Evolutionary conservation across 2,329 filamentous ascomycete genomes (phyloP).

Genomic region (Fusarium nygamai): DNA sequence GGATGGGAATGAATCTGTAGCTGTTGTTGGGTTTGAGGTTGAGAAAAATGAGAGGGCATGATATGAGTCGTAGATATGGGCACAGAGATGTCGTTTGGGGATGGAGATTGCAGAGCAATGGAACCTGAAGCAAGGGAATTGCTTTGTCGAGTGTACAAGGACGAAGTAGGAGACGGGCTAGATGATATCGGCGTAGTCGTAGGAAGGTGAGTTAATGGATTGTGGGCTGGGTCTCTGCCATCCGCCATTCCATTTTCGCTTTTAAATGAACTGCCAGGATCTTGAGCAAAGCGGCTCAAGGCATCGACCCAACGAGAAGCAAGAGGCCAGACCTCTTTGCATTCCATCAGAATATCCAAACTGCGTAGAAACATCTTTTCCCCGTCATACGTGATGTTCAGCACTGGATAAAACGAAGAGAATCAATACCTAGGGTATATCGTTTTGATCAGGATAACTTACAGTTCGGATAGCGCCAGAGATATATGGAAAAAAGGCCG

Average conservation of each 20-base stretch:
- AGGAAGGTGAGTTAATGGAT: conserved; percentile 24
- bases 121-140: conserved; percentile 22
- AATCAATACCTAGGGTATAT: conserved; percentile 7
- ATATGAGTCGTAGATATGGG: conserved; percentile 15
- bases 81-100: conserved; percentile 21
- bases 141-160: conserved; percentile 18
- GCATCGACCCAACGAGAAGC: conserved; percentile 63
- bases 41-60: conserved; percentile 29
- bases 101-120: conserved; percentile 18
- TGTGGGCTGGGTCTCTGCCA: conserved; percentile 50
- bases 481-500: conserved; percentile 61
- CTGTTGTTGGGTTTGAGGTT: conserved; percentile 36
- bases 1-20: background rate
- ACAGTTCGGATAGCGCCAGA: conserved; percentile 63
- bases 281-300: conserved; percentile 57
- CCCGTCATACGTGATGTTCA: conserved; percentile 51
- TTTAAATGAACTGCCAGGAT: conserved; percentile 53
- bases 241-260: conserved; percentile 62
- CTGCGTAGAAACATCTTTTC: conserved; percentile 58
- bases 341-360: conserved; percentile 58
- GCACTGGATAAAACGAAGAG: conserved; percentile 55
- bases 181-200: conserved; percentile 21
- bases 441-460: conserved; percentile 31
- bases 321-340: conserved; percentile 62
- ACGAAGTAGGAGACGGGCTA: conserved; percentile 32